These are phyloP conservation scores for Collybiopsis confluens DNA, from an alignment of 768 basidiomycete genomes.

Conservation along the genomic window DNA sequence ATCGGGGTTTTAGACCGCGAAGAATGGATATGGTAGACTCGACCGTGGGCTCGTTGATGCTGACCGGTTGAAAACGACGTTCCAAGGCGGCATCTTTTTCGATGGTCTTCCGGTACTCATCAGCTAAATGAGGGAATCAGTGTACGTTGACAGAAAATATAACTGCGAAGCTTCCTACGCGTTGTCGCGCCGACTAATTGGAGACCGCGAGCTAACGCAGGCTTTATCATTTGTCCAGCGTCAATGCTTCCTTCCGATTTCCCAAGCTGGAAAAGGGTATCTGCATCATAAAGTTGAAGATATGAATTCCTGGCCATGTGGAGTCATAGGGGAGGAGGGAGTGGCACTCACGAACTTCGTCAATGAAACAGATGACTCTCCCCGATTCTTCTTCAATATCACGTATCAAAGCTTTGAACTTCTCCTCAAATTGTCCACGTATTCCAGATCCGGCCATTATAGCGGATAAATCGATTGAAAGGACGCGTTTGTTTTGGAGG, in stretches of 20 bases:
- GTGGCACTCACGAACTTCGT: conserved; percentile 77
- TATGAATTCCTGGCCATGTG: neutral
- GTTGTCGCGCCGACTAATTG: conserved; percentile 91
- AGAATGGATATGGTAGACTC: conserved; percentile 83
- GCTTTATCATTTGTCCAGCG: conserved; percentile 92
- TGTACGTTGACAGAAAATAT: neutral
- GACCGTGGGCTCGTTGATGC: conserved; percentile 85
- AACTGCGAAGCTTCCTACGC: conserved; percentile 39
- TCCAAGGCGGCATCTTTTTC: conserved; percentile 90
- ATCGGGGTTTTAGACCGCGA: conserved; percentile 76
- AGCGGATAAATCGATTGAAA: conserved; percentile 79
- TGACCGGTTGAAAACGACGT: conserved; percentile 85
- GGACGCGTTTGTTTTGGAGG: conserved; percentile 80
- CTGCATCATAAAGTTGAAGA: conserved; percentile 30
- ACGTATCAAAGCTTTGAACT: conserved; percentile 84
- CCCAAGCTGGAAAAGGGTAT: conserved; percentile 81
- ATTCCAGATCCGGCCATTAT: conserved; percentile 90
- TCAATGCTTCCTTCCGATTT: conserved; percentile 92
- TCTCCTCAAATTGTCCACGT: conserved; percentile 90
- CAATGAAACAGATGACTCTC: conserved; percentile 89
- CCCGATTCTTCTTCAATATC: conserved; percentile 88
- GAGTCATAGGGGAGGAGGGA: neutral
- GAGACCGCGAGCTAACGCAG: conserved; percentile 80
- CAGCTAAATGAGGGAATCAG: conserved; percentile 39
- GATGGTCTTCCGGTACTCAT: conserved; percentile 89